phyloP scores from a whole-genome alignment of 2,329 filamentous ascomycete genomes.

The Coniella lustricola region DNA sequence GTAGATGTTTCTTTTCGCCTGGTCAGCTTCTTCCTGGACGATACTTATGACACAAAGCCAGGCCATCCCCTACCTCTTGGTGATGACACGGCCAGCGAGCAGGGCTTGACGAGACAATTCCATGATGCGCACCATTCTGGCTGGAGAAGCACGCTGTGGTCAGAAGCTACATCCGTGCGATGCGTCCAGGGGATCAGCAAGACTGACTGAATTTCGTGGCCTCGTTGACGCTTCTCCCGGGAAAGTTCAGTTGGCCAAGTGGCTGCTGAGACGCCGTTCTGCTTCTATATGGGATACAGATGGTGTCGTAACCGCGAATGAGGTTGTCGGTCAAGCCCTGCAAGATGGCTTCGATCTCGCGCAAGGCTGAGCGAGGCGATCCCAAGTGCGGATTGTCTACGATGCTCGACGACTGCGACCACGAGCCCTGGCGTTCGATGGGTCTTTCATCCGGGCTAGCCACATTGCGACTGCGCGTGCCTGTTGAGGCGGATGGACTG shows the following conservation, averaged over 20 bases:
- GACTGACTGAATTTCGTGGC: constrained; percentile 44
- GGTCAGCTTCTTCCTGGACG: background rate
- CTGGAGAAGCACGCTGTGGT: constrained; percentile 27
- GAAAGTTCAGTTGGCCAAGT: constrained; percentile 31
- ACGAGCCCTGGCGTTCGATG: background rate
- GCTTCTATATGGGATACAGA: constrained; percentile 41
- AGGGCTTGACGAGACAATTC: constrained; percentile 54
- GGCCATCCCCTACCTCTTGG: constrained; percentile 48
- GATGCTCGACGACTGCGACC: constrained; percentile 3
- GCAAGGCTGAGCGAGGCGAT: constrained; percentile 26
- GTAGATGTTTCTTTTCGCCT: constrained; percentile 62
- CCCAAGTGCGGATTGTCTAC: background rate
- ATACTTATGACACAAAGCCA: background rate
- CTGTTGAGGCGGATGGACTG: background rate
- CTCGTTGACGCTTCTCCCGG: constrained; percentile 40
- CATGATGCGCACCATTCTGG: constrained; percentile 50
- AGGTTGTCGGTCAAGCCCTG: constrained; percentile 44
- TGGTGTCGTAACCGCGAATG: constrained; percentile 29
- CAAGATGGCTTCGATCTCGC: constrained; percentile 50
- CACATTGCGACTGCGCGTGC: background rate
- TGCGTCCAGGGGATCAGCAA: background rate
- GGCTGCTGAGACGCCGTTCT: constrained; percentile 14
- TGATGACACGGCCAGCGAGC: constrained; percentile 45
- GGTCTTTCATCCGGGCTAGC: background rate
- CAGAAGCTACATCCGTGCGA: background rate